Conservation (phyloP, 192 early-diverging fungal genomes). For the Rhizophagus prolifer region DNA sequence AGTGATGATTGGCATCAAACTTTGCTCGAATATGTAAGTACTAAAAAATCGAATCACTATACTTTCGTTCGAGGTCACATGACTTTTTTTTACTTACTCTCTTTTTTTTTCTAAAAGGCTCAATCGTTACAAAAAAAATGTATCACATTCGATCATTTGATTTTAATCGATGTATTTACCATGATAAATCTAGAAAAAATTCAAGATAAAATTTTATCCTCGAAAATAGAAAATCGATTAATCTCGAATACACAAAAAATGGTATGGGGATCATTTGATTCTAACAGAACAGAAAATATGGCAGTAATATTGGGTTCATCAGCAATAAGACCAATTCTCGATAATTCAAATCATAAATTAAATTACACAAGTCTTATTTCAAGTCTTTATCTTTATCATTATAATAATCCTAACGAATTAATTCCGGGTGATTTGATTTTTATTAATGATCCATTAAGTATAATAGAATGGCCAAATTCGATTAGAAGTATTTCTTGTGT, state of each 20-base stretch:
- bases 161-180: constrained; percentile 38
- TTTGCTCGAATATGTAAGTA: constrained; percentile 34
- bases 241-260: not conserved
- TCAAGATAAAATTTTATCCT: constrained; percentile 26
- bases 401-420: not conserved
- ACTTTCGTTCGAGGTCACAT: too few relatives aligned
- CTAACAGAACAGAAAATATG: not conserved
- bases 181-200: constrained; percentile 38
- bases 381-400: not conserved
- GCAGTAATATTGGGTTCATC: not conserved
- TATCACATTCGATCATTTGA: constrained; percentile 47
- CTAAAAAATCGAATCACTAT: too few relatives aligned
- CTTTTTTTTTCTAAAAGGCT: not conserved
- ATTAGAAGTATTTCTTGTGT: not conserved
- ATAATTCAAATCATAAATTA: not conserved
- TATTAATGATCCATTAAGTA: not conserved
- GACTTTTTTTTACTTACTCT: too few relatives aligned
- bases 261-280: not conserved
- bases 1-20: constrained; percentile 26
- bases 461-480: not conserved
- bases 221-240: not conserved
- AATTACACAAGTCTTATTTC: too few relatives aligned
- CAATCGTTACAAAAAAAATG: not conserved
- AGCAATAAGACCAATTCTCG: not conserved
- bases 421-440: not conserved